phyloP scores from a whole-genome alignment of 768 basidiomycete species.

The Suillus lakei region DNA sequence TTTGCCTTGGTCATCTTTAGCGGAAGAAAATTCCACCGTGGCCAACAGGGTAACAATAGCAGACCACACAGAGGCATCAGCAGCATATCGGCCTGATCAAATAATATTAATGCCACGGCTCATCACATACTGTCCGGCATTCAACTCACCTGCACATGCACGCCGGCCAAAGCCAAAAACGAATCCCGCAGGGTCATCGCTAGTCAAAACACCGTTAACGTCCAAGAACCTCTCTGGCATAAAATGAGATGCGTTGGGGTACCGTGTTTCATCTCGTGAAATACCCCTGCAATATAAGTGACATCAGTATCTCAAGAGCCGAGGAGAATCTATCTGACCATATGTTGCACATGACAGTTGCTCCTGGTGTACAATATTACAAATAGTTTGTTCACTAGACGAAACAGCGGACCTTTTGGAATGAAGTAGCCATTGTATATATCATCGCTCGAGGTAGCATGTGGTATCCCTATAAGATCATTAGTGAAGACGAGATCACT shows the following conservation, averaged over 20 bases:
- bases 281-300: neutral
- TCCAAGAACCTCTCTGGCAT: neutral
- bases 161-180: constrained; percentile 43
- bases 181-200: constrained; percentile 31
- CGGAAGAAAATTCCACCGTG: constrained; percentile 1
- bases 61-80: constrained; percentile 11
- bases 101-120: neutral
- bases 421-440: neutral
- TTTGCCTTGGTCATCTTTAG: neutral
- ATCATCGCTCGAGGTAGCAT: neutral
- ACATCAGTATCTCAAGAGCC: neutral
- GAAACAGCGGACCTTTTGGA: neutral
- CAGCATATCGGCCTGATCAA: constrained; percentile 23
- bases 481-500: neutral
- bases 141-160: constrained; percentile 18
- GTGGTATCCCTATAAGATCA: neutral
- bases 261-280: neutral
- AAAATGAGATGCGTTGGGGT: neutral
- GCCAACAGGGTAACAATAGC: constrained; percentile 9
- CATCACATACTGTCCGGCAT: too few species aligned
- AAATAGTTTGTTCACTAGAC: neutral
- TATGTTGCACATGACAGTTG: neutral
- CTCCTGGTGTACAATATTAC: neutral
- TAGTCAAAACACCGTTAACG: neutral
- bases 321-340: neutral